These are phyloP conservation scores for Moniliophthora roreri DNA, from an alignment of 1,284 basidiomycete species.

Conservation along the genomic window DNA sequence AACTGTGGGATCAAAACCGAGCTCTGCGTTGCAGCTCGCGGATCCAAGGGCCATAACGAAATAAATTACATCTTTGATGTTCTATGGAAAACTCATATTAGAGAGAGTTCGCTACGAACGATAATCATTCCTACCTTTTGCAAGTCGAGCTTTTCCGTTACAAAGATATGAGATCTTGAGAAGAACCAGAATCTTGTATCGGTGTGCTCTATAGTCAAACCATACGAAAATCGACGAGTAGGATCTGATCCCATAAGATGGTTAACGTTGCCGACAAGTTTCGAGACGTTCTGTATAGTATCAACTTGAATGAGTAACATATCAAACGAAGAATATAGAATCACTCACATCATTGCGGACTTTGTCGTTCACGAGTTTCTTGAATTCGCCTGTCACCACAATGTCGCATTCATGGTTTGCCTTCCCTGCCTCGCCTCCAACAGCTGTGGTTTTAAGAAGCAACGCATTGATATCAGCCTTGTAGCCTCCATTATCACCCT, in stretches of 20 bases:
- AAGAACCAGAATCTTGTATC: constrained; percentile 1
- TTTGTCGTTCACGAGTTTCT: not conserved
- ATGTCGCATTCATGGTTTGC: not conserved
- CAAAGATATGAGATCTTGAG: not conserved
- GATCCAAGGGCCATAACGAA: not conserved
- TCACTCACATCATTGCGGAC: not conserved
- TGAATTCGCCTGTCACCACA: not conserved
- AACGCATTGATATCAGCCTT: too few species aligned
- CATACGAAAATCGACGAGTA: not conserved
- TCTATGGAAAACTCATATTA: not conserved
- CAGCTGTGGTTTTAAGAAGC: too few species aligned
- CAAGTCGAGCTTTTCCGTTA: not conserved
- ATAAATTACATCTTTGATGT: not conserved
- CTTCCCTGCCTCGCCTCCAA: too few species aligned
- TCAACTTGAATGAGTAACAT: too few species aligned
- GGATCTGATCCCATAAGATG: not conserved
- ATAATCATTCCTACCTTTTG: not conserved
- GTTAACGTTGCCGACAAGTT: not conserved
- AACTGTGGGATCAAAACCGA: not conserved
- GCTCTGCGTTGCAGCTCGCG: not conserved
- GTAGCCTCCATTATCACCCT: not conserved
- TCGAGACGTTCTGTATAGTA: not conserved
- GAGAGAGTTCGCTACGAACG: too few species aligned
- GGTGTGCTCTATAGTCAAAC: not conserved
- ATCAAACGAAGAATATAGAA: not conserved